Percentiles rank a stretch among this genome's conserved stretches.
These are phyloP conservation scores for Nakazawaea peltata DNA, from an alignment of 805 yeast genomes.

Conservation along the genomic window DNA sequence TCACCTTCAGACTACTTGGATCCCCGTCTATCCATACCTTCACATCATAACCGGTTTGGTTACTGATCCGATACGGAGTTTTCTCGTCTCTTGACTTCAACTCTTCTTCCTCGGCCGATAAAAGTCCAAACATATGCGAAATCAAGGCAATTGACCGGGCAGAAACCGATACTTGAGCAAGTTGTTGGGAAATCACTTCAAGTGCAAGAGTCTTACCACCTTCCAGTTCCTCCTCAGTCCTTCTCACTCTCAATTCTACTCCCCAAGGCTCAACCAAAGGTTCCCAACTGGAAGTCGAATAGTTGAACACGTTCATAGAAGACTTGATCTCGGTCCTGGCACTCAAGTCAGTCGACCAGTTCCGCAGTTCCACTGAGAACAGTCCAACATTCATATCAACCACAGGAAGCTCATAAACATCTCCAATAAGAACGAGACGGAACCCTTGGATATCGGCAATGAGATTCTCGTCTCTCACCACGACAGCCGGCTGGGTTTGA, in stretches of 20 bases:
- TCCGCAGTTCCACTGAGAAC: slow-evolving; percentile 57
- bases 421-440: slow-evolving; percentile 79
- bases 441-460: slow-evolving; percentile 64
- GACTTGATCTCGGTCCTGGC: slow-evolving; percentile 61
- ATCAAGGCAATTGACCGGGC: slow-evolving; percentile 73
- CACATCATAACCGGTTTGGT: slow-evolving; percentile 81
- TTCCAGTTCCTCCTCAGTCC: slow-evolving; percentile 15
- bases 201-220: slow-evolving; percentile 46
- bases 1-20: slow-evolving; percentile 19
- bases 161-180: slow-evolving; percentile 76
- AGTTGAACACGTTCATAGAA: slow-evolving; percentile 72
- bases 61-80: slow-evolving; percentile 72
- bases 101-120: slow-evolving; percentile 43
- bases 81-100: slow-evolving; percentile 67
- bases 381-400: slow-evolving; percentile 68
- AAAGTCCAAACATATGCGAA: slow-evolving; percentile 56
- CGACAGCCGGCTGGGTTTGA: slow-evolving; percentile 17
- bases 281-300: slow-evolving; percentile 90
- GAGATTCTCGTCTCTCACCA: slow-evolving; percentile 63
- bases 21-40: slow-evolving; percentile 70
- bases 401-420: slow-evolving; percentile 84
- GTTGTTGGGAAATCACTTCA: slow-evolving; percentile 66
- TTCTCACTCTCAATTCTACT: slow-evolving; percentile 58
- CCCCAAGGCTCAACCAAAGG: slow-evolving; percentile 89
- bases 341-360: slow-evolving; percentile 83